These are phyloP conservation scores for Theobroma grandiflorum DNA, from an alignment of 441 rosid genomes.

Conservation along the genomic window DNA sequence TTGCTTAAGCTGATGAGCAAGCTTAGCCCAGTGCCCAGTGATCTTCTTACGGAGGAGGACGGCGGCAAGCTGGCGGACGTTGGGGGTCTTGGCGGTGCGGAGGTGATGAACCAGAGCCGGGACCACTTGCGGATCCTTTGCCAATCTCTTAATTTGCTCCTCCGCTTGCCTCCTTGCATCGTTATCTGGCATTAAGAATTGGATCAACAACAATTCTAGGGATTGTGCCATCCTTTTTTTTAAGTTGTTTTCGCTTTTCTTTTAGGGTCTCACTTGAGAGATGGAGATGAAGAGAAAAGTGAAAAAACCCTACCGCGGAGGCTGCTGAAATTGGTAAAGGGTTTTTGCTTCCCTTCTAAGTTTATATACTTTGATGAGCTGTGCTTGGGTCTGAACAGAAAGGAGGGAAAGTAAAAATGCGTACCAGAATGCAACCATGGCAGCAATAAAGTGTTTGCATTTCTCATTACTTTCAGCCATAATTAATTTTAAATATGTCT, in stretches of 20 bases:
- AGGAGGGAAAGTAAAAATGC: neutral
- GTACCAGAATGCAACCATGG: neutral
- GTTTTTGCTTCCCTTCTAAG: conserved; percentile 22
- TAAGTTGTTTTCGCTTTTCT: neutral
- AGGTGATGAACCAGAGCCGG: conserved; percentile 97
- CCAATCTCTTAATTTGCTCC: conserved; percentile 93
- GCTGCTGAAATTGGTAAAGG: conserved; percentile 3
- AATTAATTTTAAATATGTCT: no score
- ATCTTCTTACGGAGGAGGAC: conserved; percentile 99
- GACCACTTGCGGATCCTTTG: conserved; percentile 98
- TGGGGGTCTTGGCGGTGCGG: conserved; percentile 99
- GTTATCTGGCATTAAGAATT: conserved; percentile 99
- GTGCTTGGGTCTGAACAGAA: neutral
- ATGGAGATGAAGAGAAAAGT: neutral
- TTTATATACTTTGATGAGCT: conserved; percentile 23
- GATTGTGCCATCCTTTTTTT: conserved; percentile 79
- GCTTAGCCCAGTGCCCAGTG: conserved; percentile 99
- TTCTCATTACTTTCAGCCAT: no score
- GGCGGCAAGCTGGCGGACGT: conserved; percentile 99
- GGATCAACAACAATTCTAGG: conserved; percentile 88
- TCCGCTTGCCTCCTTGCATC: conserved; percentile 98
- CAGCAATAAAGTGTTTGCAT: neutral
- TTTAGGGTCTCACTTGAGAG: neutral
- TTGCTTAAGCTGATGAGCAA: conserved; percentile 79
- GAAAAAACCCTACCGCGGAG: conserved; percentile 20